phyloP scores from a whole-genome alignment of 805 yeast genomes.

The Saccharomyces eubayanus region DNA sequence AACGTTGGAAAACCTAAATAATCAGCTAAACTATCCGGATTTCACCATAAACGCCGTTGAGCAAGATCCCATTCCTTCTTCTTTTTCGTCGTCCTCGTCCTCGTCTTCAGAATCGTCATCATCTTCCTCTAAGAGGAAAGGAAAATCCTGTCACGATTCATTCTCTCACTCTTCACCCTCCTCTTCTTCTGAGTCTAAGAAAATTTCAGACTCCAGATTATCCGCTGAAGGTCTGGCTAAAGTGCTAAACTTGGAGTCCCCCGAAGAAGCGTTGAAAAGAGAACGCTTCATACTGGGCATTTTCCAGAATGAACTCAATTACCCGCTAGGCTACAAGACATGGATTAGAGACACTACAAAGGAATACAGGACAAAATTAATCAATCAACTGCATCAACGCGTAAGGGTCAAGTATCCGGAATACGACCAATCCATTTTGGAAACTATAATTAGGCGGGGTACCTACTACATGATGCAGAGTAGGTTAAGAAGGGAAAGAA shows the following conservation, averaged over 20 bases:
- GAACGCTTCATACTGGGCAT: conserved; percentile 47
- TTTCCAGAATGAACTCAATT: conserved; percentile 51
- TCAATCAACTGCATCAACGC: conserved; percentile 38
- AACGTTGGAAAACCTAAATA: background rate
- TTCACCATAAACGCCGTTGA: background rate
- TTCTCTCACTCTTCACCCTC: background rate
- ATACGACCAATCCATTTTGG: conserved; percentile 48
- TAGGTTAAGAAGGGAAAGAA: conserved; percentile 57
- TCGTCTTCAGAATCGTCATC: background rate
- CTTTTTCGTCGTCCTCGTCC: background rate
- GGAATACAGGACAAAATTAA: conserved; percentile 44
- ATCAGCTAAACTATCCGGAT: background rate
- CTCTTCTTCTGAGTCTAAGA: conserved; percentile 6
- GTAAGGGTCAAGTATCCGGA: conserved; percentile 43
- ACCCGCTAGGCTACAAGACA: conserved; percentile 66
- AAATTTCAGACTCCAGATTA: conserved; percentile 44
- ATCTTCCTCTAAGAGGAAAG: background rate
- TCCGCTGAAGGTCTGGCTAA: conserved; percentile 49
- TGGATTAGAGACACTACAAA: conserved; percentile 77
- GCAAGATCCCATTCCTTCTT: background rate
- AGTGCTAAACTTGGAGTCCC: conserved; percentile 41
- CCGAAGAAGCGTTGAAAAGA: conserved; percentile 47
- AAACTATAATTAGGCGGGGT: conserved; percentile 71
- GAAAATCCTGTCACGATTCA: background rate
- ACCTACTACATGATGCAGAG: conserved; percentile 76